Conservation (phyloP, 2,329 filamentous ascomycete genomes). For the Pestalotiopsis sp. region DNA sequence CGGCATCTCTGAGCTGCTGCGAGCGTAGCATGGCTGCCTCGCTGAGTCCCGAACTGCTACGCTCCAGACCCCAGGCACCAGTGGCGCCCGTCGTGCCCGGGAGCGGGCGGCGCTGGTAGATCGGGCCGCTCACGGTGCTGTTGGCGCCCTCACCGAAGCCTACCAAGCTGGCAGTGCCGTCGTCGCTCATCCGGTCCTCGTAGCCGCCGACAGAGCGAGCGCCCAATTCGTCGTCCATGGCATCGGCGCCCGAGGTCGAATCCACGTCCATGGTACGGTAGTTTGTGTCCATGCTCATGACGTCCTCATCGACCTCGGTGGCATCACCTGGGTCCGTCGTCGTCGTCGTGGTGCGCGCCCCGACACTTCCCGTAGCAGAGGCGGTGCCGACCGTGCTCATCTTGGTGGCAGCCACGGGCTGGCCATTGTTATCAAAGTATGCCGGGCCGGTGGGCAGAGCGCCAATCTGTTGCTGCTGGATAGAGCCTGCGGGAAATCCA, state of each 20-base stretch:
- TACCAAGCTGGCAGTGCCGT: slow-evolving; percentile 80
- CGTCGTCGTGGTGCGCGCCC: slow-evolving; percentile 54
- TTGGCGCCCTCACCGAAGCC: slow-evolving; percentile 92
- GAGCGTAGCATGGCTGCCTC: slow-evolving; percentile 39
- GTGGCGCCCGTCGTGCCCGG: slow-evolving; percentile 37
- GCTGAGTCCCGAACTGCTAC: slow-evolving; percentile 55
- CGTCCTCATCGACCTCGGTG: slow-evolving; percentile 63
- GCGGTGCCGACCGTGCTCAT: slow-evolving; percentile 92
- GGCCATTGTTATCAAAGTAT: slow-evolving; percentile 81
- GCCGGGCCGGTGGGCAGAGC: slow-evolving; percentile 52
- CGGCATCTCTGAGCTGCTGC: slow-evolving; percentile 30
- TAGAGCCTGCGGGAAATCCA: slow-evolving; percentile 43
- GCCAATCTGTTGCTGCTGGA: slow-evolving; percentile 31
- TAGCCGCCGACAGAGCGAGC: slow-evolving; percentile 52
- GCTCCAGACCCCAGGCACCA: slow-evolving; percentile 47
- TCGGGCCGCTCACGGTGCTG: slow-evolving; percentile 80
- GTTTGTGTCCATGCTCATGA: slow-evolving; percentile 70
- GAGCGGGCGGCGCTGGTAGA: slow-evolving; percentile 58
- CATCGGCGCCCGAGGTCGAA: slow-evolving; percentile 34
- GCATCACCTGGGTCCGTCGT: slow-evolving; percentile 56
- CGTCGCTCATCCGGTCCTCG: slow-evolving; percentile 81
- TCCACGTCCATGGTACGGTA: slow-evolving; percentile 61
- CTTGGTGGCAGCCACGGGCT: slow-evolving; percentile 69
- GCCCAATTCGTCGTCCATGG: slow-evolving; percentile 41
- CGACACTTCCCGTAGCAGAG: slow-evolving; percentile 80